phyloP scores from a whole-genome alignment of 768 basidiomycete species.

The Postia placenta region DNA sequence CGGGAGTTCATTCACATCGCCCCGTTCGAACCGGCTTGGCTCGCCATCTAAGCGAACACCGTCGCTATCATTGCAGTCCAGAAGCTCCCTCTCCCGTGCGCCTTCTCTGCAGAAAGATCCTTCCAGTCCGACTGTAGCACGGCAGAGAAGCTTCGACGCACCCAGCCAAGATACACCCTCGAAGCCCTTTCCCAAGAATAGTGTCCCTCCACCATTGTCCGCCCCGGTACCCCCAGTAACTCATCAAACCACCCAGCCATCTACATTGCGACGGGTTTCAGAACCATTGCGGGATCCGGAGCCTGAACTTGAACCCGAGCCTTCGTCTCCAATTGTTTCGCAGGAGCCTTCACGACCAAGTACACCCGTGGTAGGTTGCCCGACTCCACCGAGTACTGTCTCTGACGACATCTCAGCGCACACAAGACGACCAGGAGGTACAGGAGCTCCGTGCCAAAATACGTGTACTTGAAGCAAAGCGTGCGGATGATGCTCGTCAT shows the following conservation, averaged over 20 bases:
- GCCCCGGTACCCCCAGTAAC: slow-evolving; percentile 10
- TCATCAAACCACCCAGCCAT: slow-evolving; percentile 11
- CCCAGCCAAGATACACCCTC: slow-evolving; percentile 20
- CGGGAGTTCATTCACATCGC: slow-evolving; percentile 25
- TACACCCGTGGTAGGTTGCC: slow-evolving; percentile 17
- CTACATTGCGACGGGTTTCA: slow-evolving; percentile 6
- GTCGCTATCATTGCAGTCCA: slow-evolving; percentile 40
- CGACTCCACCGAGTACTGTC: neutral
- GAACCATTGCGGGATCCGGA: slow-evolving; percentile 6
- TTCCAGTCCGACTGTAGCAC: slow-evolving; percentile 21
- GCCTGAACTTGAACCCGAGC: slow-evolving; percentile 8
- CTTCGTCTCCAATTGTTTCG: slow-evolving; percentile 2
- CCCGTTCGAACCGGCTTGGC: slow-evolving; percentile 19
- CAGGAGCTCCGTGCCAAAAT: slow-evolving; percentile 82
- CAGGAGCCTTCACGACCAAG: slow-evolving; percentile 10
- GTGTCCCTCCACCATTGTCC: slow-evolving; percentile 8
- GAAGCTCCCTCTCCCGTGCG: slow-evolving; percentile 43
- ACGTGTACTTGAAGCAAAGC: slow-evolving; percentile 80
- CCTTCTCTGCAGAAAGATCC: slow-evolving; percentile 32
- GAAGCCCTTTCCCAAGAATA: slow-evolving; percentile 12
- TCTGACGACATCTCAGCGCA: slow-evolving; percentile 11
- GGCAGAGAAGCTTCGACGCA: slow-evolving; percentile 26
- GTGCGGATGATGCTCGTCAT: slow-evolving; percentile 79
- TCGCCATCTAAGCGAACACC: slow-evolving; percentile 59
- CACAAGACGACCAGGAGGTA: slow-evolving; percentile 51